Evolutionary conservation across 2,329 filamentous ascomycete genomes (phyloP), one percentile per base, ranked within the genome.

Genomic region (Trematosphaeria pertusa): DNA sequence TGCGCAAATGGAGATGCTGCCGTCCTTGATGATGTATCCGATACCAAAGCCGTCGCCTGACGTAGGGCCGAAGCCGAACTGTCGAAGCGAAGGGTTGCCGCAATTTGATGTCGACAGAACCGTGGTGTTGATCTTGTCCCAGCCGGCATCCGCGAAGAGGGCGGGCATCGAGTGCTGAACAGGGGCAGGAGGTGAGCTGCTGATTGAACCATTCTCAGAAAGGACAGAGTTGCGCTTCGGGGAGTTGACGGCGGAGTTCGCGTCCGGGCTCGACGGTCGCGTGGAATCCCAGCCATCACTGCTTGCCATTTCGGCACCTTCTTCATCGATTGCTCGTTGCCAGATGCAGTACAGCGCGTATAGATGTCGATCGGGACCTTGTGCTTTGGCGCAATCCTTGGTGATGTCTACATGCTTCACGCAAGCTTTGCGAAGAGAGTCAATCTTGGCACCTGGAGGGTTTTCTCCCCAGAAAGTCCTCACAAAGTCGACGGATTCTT

Each of bases 31-130:
- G 64, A 99, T 97, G 76, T 99, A 99, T 2, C 94, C 94, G 45
- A 99, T 97, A 21, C 94, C 94, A 66, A 97, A 97, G 0, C 94
- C 94, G 57, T 97, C 91, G 2, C 87, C 93, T 0, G 89, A 93
- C 0, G 93, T 96, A 1, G 94, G 94, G 0, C 94, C 94, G 68
- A 99, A 99, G 3, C 94, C 94, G 63, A 99, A 99, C 62, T 97
- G 93, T 2, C 94, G 86, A 14, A 99, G 84, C 0, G 88, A 91
- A 0, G 94, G 94, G 73, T 97, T 99, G 48, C 94, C 94, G 73
- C 94, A 99, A 78, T 99, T 99, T n/a, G 92, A 97, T 0, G 94
- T 97, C 5, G 90, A 96, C 30, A 99, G 78, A 55, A 97, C 90
- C 7, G 93, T 97, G 54, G 84, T 95, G 77, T 97, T 97, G 56